A percentile compares a stretch with the other conserved stretches of the same genome.
These are phyloP conservation scores for Mycena rebaudengoi DNA, from an alignment of 768 basidiomycete genomes.

Conservation along the genomic window DNA sequence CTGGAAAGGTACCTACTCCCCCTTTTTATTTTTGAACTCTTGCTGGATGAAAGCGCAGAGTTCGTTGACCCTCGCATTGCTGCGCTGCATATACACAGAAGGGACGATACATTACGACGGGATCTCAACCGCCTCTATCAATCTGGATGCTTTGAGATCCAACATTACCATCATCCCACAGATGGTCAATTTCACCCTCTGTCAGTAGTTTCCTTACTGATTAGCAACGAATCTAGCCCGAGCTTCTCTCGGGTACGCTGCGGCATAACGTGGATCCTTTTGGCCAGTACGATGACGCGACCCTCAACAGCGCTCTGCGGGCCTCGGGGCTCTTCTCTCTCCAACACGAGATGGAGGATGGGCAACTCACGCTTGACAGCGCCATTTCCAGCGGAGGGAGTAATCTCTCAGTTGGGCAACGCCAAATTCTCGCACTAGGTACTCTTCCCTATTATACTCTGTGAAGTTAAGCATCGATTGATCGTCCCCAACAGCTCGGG, in stretches of 20 bases:
- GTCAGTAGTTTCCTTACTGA: not conserved
- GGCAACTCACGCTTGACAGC: constrained; percentile 39
- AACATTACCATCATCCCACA: constrained; percentile 70
- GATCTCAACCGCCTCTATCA: constrained; percentile 54
- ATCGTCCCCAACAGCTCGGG: constrained; percentile 35
- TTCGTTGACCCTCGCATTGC: constrained; percentile 62
- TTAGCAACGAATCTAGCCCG: constrained; percentile 28
- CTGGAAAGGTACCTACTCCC: constrained; percentile 47
- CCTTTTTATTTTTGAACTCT: not conserved
- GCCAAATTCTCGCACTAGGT: constrained; percentile 57
- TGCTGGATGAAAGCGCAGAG: constrained; percentile 42
- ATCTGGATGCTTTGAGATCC: constrained; percentile 62
- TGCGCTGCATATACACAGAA: constrained; percentile 65
- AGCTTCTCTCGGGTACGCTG: constrained; percentile 51
- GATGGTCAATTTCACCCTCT: constrained; percentile 37
- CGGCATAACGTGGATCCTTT: constrained; percentile 58
- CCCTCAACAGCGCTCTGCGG: constrained; percentile 44
- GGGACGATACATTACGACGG: constrained; percentile 68
- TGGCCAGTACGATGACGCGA: constrained; percentile 50
- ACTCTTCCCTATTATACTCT: not conserved
- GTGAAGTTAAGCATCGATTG: not conserved
- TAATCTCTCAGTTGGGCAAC: constrained; percentile 44
- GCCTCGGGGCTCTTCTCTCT: constrained; percentile 41
- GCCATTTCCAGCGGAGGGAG: constrained; percentile 56
- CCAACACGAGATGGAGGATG: constrained; percentile 41